Base-by-base conservation (phyloP, 495 filamentous ascomycete genomes). In the Lasiosphaeria miniovina region DNA sequence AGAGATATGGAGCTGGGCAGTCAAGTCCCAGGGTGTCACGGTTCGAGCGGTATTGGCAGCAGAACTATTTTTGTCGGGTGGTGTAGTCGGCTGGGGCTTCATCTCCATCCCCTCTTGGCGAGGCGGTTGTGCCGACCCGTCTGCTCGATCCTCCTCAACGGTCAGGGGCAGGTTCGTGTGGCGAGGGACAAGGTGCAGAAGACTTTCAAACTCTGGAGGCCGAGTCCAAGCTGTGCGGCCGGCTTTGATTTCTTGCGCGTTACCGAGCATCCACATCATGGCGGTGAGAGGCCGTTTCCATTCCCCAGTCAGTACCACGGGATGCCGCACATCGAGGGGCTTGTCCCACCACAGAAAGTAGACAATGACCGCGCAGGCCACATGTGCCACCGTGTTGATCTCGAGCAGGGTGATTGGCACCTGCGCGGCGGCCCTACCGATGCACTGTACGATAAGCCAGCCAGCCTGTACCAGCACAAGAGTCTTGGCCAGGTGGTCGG, bases 341-440 rank as follows among this genome's bases (percentile, higher is more conserved):
- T 63, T 64, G 32, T 41, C 54, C 59, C 59, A 59, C 61, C 64
- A 67, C 9, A 69, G 52, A 0, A 51, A 36, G 59, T 77, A 79
- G 31, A 74, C 61, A 10, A 67, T 7, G 1, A 75, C 31, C 11
- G 74, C 69, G 52, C 73, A 75, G 9, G 73, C 6, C 12, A 71
- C 71, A 58, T 78, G 74, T 1, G 66, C 71, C 12, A 76, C 49
- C 1, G 68, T 72, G 62, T 75, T 70, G 17, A 77, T 43, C 46
- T 79, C 75, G 2, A 79, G 54, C 6, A 76, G 38, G 5, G 70
- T 66, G 3, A 70, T 41, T 1, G 68, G 68, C 1, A 75, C 62
- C 0, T 51, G 40, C 6, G 43, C 7, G 4, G 45, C 57, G 4
- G 49, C 35, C 31, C 63, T 52, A 12, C 59, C 64, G 45, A 74